Percentiles rank a stretch among this genome's conserved stretches.
Evolutionary conservation across 2,329 filamentous ascomycete species (phyloP).

Genomic region (Aspergillus sclerotialis): DNA sequence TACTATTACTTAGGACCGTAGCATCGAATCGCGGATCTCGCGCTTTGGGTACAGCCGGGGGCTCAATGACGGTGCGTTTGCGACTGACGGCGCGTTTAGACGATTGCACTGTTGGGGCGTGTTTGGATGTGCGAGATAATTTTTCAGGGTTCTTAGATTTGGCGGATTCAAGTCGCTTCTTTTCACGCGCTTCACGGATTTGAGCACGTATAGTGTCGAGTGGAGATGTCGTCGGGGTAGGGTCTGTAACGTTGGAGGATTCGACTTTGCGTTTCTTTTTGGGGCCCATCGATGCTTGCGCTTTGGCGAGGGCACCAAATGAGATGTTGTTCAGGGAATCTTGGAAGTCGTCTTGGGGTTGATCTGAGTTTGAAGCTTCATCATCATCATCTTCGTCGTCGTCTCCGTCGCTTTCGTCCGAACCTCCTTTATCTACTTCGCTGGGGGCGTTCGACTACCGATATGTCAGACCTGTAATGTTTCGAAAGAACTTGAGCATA

Average conservation of each 20-base stretch:
- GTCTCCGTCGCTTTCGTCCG: conserved; percentile 29
- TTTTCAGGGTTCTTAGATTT: conserved; percentile 15
- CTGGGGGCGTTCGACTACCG: conserved; percentile 1
- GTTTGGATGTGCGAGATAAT: conserved; percentile 72
- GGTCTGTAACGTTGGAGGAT: conserved; percentile 6
- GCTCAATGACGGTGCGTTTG: conserved; percentile 63
- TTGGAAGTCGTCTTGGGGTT: conserved; percentile 30
- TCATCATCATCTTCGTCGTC: conserved; percentile 34
- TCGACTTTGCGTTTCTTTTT: conserved; percentile 22
- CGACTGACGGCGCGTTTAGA: conserved; percentile 79
- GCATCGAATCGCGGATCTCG: conserved; percentile 89
- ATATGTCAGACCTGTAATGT: not conserved
- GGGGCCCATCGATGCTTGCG: conserved; percentile 61
- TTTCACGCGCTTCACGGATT: conserved; percentile 37
- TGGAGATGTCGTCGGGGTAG: conserved; percentile 17
- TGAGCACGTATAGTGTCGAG: conserved; percentile 32
- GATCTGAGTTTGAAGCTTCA: conserved; percentile 26
- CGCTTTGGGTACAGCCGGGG: conserved; percentile 49
- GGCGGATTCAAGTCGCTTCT: conserved; percentile 29
- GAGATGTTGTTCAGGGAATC: conserved; percentile 57
- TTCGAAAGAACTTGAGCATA: conserved; percentile 1
- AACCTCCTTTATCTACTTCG: too few relatives aligned
- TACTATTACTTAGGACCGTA: conserved; percentile 37
- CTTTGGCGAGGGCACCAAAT: conserved; percentile 84
- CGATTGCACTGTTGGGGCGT: conserved; percentile 76